Evolutionary conservation across 2,329 filamentous ascomycete species (phyloP), one percentile per base, ranked within the genome.

Genomic region (Talaromyces piceae): DNA sequence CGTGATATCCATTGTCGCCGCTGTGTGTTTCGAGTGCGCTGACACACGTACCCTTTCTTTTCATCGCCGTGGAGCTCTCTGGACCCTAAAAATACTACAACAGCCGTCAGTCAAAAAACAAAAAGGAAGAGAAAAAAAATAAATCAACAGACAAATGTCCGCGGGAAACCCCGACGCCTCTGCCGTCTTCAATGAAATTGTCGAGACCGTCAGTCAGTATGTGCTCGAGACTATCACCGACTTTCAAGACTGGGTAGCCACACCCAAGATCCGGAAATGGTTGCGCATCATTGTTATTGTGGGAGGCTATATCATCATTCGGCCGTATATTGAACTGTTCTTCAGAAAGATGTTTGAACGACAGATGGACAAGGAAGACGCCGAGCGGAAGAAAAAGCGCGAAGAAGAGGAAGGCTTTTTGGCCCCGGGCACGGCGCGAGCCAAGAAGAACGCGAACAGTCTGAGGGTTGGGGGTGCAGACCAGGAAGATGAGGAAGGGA

Each of bases 281-380:
- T 65, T 91, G 60, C 84, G 87, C 31, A 74, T 91, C 50, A 67
- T 88, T 59, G 77, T 83, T 56, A 77, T 90, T 57, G 77, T 88
- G 30, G 83, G 86, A 60, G 82, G 79, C 39, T 91, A 90, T 72
- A 65, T 81, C 58, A 79, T 91, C 51, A 62, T 88, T 16, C 81
- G 87, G 2, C 86, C 54, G 2, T 27, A 26, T 2, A 50, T 56
- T 25, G 54, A 56, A 26, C 18, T 86, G 0, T 88, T 87, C 64
- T 63, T 89, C 47, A 74, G 88, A 61, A 85, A 84, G 64, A 67
- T 81, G 28, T 80, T 80, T 13, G 58, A 58, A 41, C 41, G 50
- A 12, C 47, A 54, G 13, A 55, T 52, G 23, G 6, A 28, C 8
- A 56, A 87, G 60, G 78, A 82, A 61, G 78, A 82, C 62, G 74